These are phyloP conservation scores for Phytophthora multivora DNA, from an alignment of 352 stramenopile species.

Conservation along the genomic window DNA sequence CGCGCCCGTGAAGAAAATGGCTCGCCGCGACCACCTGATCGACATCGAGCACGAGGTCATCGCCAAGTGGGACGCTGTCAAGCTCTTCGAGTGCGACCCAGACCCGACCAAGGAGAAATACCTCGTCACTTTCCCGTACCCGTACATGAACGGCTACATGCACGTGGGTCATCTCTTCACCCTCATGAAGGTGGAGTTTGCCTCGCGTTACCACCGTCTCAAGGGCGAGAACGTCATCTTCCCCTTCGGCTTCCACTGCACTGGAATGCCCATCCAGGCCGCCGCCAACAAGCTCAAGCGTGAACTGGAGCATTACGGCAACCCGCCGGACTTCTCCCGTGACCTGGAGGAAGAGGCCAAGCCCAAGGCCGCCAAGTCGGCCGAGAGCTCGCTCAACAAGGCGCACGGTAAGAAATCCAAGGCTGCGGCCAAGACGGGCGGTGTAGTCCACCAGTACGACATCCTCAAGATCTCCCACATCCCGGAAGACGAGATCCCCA, in stretches of 20 bases:
- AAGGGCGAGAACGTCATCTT: slow-evolving; percentile 99
- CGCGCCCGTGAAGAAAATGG: slow-evolving; percentile 74
- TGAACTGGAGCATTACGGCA: slow-evolving; percentile 95
- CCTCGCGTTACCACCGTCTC: slow-evolving; percentile 93
- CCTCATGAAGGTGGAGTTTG: slow-evolving; percentile 98
- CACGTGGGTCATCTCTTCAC: slow-evolving; percentile 98
- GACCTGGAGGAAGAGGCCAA: slow-evolving; percentile 18
- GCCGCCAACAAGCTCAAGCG: slow-evolving; percentile 99
- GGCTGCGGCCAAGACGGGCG: slow-evolving; percentile 96
- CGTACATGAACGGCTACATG: slow-evolving; percentile 99
- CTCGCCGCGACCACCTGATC: slow-evolving; percentile 89
- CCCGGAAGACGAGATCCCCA: slow-evolving; percentile 94
- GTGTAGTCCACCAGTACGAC: slow-evolving; percentile 97
- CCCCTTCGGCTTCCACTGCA: slow-evolving; percentile 99
- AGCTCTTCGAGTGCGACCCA: slow-evolving; percentile 91
- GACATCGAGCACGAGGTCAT: slow-evolving; percentile 93
- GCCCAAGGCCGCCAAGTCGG: slow-evolving; percentile 54
- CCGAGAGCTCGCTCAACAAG: slow-evolving; percentile 84
- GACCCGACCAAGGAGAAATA: slow-evolving; percentile 93
- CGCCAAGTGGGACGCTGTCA: slow-evolving; percentile 85
- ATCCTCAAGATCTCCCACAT: slow-evolving; percentile 96
- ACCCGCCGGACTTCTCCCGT: slow-evolving; percentile 91
- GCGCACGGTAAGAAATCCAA: slow-evolving; percentile 98
- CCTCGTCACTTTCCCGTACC: slow-evolving; percentile 99
- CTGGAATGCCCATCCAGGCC: slow-evolving; percentile 99